Evolutionary conservation across 2,329 filamentous ascomycete genomes (phyloP), one percentile per base, ranked within the genome.

Genomic region (Sporothrix inflata): DNA sequence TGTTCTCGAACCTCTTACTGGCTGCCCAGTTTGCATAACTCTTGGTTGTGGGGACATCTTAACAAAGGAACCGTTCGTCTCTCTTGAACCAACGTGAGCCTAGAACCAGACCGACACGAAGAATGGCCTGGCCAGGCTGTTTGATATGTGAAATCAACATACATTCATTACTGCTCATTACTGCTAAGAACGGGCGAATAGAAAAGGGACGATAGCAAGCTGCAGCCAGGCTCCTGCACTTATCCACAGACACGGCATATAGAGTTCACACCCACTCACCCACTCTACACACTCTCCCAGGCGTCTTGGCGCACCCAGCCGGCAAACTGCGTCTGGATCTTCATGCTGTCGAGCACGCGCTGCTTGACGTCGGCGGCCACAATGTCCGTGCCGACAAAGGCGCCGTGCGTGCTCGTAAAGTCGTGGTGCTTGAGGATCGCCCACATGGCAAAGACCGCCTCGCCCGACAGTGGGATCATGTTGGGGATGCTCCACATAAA

Each of bases 401-500:
- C 88, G 0, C 92, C 91, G 79, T 92, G 89, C 7, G 91, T 90
- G 73, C 87, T 87, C 14, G 81, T 82, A 75, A 94, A 94, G 1
- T 89, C 84, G 73, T 89, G 86, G 5, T 83, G 80, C 78, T 86
- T 86, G 69, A 95, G 77, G 0, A 89, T 84, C n/a, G 82, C 80
- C 92, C 92, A 96, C 82, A 96, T 94, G 40, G 84, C 81, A 72
- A 85, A 81, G 61, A 95, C 85, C 75, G 89, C 89, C 0, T 85
- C 82, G 0, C 91, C 88, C 1, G 86, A 82, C 38, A 96, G 84
- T 0, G 92, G 92, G 21, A 95, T 94, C 87, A 85, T 84, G 78
- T 94, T 93, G 1, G 90, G 90, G 74, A 91, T 90, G 69, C 90
- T 91, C 90, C 91, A 94, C 86, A 93, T 90, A 81, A 94, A 94